phyloP scores from a whole-genome alignment of 202 grass and related monocot species.

The Carex sylvatica region DNA sequence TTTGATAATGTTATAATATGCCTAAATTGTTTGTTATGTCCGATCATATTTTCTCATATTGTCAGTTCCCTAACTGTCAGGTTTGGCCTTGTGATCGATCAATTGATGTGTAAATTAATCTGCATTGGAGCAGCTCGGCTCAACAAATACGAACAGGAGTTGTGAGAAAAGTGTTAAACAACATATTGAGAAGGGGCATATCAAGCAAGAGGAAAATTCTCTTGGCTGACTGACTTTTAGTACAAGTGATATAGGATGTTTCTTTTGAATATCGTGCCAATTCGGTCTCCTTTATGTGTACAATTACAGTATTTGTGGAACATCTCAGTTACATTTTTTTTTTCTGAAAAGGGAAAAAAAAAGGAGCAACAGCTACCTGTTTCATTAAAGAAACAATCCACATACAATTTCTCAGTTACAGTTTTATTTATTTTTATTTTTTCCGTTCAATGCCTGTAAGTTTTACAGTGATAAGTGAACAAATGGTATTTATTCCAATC shows the following conservation, averaged over 20 bases:
- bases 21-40: background rate
- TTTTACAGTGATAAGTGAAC: background rate
- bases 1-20: background rate
- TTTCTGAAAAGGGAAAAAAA: background rate
- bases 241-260: background rate
- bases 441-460: background rate
- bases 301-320: background rate
- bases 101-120: background rate
- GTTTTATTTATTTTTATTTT: background rate
- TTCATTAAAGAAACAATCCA: no score
- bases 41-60: background rate
- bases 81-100: constrained; percentile 8
- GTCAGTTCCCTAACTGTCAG: background rate
- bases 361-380: no score
- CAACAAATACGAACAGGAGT: background rate
- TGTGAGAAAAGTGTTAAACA: background rate
- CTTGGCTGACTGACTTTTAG: background rate
- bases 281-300: background rate
- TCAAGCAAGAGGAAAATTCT: background rate
- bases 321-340: background rate
- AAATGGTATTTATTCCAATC: no score
- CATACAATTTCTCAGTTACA: background rate
- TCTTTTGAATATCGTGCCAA: background rate
- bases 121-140: background rate
- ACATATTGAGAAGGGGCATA: background rate